phyloP scores from a whole-genome alignment of 495 filamentous ascomycete species.

The Xylaria nigripes region DNA sequence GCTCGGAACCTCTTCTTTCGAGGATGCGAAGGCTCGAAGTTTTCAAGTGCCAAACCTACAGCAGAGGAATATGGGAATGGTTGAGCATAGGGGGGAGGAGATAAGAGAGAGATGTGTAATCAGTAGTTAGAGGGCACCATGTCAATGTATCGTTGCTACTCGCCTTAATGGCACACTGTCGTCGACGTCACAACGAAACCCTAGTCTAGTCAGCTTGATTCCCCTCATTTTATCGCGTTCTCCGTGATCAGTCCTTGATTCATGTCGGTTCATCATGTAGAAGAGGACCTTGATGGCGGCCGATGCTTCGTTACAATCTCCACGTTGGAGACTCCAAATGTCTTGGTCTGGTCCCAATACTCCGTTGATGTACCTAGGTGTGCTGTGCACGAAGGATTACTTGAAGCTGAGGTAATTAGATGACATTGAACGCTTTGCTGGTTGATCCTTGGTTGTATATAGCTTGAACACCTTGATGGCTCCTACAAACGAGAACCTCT shows the following conservation, averaged over 20 bases:
- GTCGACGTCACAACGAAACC: neutral
- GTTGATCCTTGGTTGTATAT: no score
- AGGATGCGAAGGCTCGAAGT: no score
- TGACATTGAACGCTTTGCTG: no score
- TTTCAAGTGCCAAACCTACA: no score
- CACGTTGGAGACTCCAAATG: no score
- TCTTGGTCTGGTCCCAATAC: no score
- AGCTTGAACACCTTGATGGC: no score
- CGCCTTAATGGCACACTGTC: neutral
- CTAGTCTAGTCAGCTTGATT: neutral
- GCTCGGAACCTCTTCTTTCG: neutral
- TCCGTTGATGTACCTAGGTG: no score
- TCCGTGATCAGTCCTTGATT: neutral
- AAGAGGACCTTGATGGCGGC: slow-evolving; percentile 8
- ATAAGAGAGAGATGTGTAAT: neutral
- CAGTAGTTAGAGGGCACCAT: neutral
- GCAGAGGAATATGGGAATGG: no score
- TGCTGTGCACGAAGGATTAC: no score
- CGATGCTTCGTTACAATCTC: neutral
- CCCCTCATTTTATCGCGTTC: neutral
- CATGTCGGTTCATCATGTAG: neutral
- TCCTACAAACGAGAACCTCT: no score
- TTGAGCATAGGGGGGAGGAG: neutral
- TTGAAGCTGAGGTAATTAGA: no score
- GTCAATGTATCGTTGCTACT: neutral